Percentiles rank a stretch among this genome's conserved stretches.
Conservation (phyloP, 169 alveolate species). For the Cryptosporidium baileyi region DNA sequence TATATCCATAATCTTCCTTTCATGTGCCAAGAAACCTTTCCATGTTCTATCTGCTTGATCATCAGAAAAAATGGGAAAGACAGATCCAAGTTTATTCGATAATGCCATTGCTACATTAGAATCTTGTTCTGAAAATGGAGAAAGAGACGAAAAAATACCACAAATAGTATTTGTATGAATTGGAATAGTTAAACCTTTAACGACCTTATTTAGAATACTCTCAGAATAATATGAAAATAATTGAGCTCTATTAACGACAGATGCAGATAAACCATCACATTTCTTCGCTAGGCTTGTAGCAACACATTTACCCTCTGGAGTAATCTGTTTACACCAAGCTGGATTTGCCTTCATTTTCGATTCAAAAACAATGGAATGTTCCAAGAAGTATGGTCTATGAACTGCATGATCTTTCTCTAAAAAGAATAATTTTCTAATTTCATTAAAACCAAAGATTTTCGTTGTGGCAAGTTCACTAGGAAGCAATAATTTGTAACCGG, state of each 20-base stretch:
- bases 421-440: conserved; percentile 1
- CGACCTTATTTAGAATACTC: conserved; percentile 9
- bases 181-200: conserved; percentile 42
- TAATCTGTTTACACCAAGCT: conserved; percentile 50
- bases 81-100: conserved; percentile 8
- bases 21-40: conserved; percentile 22
- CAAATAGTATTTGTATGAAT: conserved; percentile 37
- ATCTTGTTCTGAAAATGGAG: conserved; percentile 14
- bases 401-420: conserved; percentile 52
- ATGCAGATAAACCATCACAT: conserved; percentile 51
- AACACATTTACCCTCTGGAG: conserved; percentile 62
- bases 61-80: conserved; percentile 42
- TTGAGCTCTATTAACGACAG: conserved; percentile 52
- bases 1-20: conserved; percentile 9
- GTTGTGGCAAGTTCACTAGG: conserved; percentile 13
- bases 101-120: neutral
- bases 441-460: neutral
- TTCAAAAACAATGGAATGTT: conserved; percentile 4
- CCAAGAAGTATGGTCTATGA: conserved; percentile 35
- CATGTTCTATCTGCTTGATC: neutral
- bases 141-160: neutral
- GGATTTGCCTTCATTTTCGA: conserved; percentile 32
- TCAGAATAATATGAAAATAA: conserved; percentile 46
- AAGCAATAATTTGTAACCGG: conserved; percentile 38
- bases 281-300: conserved; percentile 48